Evolutionary conservation across 176 grass and related monocot genomes (phyloP), one percentile per base, ranked within the genome.

Genomic region (Oryza officinalis): DNA sequence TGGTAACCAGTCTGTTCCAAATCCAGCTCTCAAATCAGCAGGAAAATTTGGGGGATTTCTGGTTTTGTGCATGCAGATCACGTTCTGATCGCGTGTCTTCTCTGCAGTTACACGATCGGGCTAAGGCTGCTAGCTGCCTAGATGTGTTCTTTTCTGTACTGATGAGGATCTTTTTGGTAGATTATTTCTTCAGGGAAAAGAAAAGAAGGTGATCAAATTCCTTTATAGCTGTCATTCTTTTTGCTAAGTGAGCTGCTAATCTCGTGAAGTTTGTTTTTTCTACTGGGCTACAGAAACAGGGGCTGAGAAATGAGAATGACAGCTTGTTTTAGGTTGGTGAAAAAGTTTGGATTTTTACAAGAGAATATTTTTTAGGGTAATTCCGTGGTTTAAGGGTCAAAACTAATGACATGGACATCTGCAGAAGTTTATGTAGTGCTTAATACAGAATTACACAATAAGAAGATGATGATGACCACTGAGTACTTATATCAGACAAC

Each of bases 1-100:
- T 52, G 35, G 27, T 43, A 31, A 22, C 70, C 2, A 6, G 12
- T 18, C 18, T n/a, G 63, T 69, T 81, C 85, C 61, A 76, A 61
- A 74, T 81, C 71, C 78, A 20, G 71, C 23, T 33, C 63, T 32
- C 1, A 74, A 69, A 80, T 57, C 81, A 57, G 68, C 17, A 0
- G 49, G 17, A 52, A 6, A 15, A 30, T 12, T 6, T 8, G 13
- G 75, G 54, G 54, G 2, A 2, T 35, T 17, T 27, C 67, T 77
- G 32, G 80, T 73, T 88, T 78, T 78, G 15, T 65, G 74, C 75
- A 26, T 27, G 41, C 54, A 17, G 69, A 57, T 8, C 79, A 23
- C 2, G 72, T 8, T 18, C 49, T 20, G 46, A 54, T 69, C 5
- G 0, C 10, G 4, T 28, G 5, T 0, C 2, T 27, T n/a, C 38